phyloP scores from a whole-genome alignment of 2,329 filamentous ascomycete species.

The Aspergillus oerlinghausenensis region DNA sequence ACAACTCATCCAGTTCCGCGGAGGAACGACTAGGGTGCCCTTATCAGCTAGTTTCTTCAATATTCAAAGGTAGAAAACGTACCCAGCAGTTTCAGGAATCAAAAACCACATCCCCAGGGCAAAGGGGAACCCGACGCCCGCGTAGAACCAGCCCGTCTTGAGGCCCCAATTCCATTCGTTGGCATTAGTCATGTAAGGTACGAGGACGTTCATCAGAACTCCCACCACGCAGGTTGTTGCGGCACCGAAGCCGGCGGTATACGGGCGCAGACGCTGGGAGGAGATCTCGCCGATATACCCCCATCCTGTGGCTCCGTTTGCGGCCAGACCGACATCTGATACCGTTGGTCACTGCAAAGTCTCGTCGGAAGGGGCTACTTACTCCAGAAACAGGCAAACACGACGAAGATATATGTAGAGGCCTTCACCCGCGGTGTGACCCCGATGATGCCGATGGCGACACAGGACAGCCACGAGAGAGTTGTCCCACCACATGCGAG shows the following conservation, averaged over 20 bases:
- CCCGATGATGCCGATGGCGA: constrained; percentile 6
- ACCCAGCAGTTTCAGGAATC: constrained; percentile 8
- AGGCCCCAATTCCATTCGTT: constrained; percentile 11
- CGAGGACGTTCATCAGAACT: constrained; percentile 4
- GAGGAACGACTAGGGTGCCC: neutral
- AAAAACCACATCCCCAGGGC: constrained; percentile 9
- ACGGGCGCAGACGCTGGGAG: constrained; percentile 29
- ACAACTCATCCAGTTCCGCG: constrained; percentile 25
- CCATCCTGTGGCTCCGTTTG: constrained; percentile 25
- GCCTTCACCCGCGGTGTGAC: neutral
- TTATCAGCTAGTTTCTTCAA: neutral
- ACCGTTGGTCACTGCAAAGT: neutral
- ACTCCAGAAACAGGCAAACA: constrained; percentile 10
- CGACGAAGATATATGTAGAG: constrained; percentile 3
- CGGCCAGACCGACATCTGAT: constrained; percentile 20
- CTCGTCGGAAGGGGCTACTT: neutral
- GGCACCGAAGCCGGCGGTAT: constrained; percentile 8
- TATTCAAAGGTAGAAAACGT: neutral
- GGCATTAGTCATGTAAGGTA: constrained; percentile 9
- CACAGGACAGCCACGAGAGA: constrained; percentile 4
- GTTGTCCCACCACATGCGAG: constrained; percentile 7
- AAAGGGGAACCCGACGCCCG: constrained; percentile 6
- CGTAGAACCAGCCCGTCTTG: constrained; percentile 11
- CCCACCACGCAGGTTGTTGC: constrained; percentile 6
- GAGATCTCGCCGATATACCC: constrained; percentile 35